Percentiles rank a stretch among this genome's conserved stretches.
Conservation (phyloP, 768 basidiomycete genomes). For the Guyanaporus albipodus region DNA sequence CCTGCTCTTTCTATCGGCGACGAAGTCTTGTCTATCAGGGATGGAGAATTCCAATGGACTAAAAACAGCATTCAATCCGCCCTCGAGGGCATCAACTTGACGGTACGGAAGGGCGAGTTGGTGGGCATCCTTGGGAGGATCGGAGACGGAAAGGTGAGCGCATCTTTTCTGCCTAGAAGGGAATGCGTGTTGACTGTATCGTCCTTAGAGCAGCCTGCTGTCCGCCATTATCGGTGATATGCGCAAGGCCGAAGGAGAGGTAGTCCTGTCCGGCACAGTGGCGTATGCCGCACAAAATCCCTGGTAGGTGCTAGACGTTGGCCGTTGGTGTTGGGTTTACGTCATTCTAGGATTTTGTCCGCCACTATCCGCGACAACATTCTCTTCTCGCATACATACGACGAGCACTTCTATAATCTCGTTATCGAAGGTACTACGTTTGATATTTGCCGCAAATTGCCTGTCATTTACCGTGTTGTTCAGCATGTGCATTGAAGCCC, state of each 20-base stretch:
- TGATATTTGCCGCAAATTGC: neutral
- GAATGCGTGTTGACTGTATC: neutral
- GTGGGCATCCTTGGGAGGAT: constrained; percentile 85
- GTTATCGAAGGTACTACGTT: constrained; percentile 65
- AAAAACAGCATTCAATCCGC: constrained; percentile 51
- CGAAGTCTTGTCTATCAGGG: constrained; percentile 63
- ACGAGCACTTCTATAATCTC: constrained; percentile 76
- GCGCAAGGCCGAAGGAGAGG: constrained; percentile 68
- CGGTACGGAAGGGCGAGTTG: constrained; percentile 78
- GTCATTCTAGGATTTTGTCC: constrained; percentile 64
- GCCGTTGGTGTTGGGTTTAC: neutral
- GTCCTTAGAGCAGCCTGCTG: constrained; percentile 59
- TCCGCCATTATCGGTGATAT: constrained; percentile 88
- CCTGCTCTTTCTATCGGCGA: constrained; percentile 51
- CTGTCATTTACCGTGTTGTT: neutral
- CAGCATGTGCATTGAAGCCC: constrained; percentile 79
- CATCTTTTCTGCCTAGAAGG: neutral
- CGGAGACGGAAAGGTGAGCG: constrained; percentile 78
- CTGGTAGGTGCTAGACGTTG: constrained; percentile 47
- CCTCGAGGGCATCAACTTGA: constrained; percentile 73
- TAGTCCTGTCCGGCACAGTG: constrained; percentile 63
- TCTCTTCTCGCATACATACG: constrained; percentile 84
- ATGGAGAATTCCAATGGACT: constrained; percentile 83
- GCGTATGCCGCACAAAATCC: constrained; percentile 87
- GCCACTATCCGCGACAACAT: constrained; percentile 89